These are phyloP conservation scores for Eragrostis curvula DNA, from an alignment of 176 grass and related monocot species.

Conservation along the genomic window DNA sequence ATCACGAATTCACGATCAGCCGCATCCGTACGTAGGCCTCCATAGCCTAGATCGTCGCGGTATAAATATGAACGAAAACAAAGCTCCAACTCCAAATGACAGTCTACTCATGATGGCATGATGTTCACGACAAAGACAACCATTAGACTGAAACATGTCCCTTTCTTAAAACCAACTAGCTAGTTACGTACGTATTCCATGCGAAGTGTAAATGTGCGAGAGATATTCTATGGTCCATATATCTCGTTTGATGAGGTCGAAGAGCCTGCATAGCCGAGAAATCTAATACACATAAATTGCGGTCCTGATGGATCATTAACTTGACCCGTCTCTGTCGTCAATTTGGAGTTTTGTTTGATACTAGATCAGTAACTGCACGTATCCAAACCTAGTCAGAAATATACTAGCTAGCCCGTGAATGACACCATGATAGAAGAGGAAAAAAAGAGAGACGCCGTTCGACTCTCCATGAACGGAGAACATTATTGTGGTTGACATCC, in stretches of 20 bases:
- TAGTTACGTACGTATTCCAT: constrained; percentile 35
- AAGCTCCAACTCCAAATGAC: not conserved
- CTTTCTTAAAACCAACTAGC: not conserved
- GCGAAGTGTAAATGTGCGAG: not conserved
- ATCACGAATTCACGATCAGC: not conserved
- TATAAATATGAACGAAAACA: not conserved
- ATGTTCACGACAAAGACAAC: not conserved
- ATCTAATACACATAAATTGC: not conserved
- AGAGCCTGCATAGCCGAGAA: not conserved
- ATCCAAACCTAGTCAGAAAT: too few relatives aligned
- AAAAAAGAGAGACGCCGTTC: not conserved
- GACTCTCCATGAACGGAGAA: not conserved
- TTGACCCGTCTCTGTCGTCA: not conserved
- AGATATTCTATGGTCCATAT: not conserved
- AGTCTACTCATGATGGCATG: constrained; percentile 1
- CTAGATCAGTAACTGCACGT: not conserved
- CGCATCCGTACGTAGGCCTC: not conserved
- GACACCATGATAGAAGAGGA: not conserved
- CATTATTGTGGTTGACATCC: not conserved
- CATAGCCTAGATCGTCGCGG: not conserved
- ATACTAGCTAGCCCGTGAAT: not conserved
- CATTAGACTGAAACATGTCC: not conserved
- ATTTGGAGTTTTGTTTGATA: not conserved
- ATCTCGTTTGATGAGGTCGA: not conserved
- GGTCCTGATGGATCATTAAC: not conserved